Conservation (phyloP, 1,284 basidiomycete genomes). For the Neonothopanus nambi region DNA sequence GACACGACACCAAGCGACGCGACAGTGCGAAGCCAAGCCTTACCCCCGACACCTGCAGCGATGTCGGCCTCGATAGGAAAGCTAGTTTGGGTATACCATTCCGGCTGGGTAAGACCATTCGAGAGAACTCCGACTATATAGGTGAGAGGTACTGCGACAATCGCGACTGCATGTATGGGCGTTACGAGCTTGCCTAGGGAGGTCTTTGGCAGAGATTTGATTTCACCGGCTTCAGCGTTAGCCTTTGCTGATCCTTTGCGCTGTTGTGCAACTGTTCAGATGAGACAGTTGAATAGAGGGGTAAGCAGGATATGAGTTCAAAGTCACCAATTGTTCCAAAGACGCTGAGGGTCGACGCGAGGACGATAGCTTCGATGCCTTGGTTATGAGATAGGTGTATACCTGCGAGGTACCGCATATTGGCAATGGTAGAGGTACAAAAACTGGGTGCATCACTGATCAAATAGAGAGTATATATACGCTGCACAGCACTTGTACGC, state of each 20-base stretch:
- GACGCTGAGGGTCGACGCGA: slow-evolving; percentile 21
- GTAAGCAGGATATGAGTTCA: neutral
- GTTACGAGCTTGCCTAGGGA: slow-evolving; percentile 26
- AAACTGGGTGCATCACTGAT: no score
- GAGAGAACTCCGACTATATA: slow-evolving; percentile 27
- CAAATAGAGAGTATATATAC: neutral
- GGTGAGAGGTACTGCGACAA: slow-evolving; percentile 23
- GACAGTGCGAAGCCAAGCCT: slow-evolving; percentile 15
- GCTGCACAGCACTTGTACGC: neutral
- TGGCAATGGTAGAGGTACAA: neutral
- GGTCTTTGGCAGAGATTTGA: slow-evolving; percentile 19
- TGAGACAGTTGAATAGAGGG: neutral
- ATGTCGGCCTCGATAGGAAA: slow-evolving; percentile 24
- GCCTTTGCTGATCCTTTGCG: slow-evolving; percentile 7
- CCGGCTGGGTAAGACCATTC: slow-evolving; percentile 32
- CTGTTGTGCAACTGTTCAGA: slow-evolving; percentile 20
- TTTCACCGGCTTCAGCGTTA: slow-evolving; percentile 20
- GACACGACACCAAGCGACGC: slow-evolving; percentile 11
- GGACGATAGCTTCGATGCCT: slow-evolving; percentile 29
- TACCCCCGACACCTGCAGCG: slow-evolving; percentile 10
- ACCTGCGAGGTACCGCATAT: slow-evolving; percentile 11
- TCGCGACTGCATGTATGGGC: slow-evolving; percentile 29
- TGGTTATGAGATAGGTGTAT: slow-evolving; percentile 21
- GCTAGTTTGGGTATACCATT: slow-evolving; percentile 29
- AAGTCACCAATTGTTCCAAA: slow-evolving; percentile 1